Base-by-base conservation (phyloP, 2,329 filamentous ascomycete species). In the Mycosphaerella sp. region DNA sequence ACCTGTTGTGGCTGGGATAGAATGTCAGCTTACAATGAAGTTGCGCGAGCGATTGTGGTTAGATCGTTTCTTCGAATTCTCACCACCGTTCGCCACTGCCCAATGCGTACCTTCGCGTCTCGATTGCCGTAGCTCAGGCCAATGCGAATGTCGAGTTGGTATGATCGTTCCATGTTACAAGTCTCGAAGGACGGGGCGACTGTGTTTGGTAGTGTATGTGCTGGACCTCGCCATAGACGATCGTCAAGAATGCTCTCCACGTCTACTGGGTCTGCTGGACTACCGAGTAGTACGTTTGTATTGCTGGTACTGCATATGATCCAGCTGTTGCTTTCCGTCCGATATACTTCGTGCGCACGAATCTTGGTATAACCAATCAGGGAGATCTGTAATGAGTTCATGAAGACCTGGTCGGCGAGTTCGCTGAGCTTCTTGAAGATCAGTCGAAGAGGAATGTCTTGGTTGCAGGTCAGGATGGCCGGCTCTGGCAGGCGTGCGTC, bases 401-500 rank as follows among this genome's bases (percentile, higher is more conserved):
- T 72, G 61, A 84, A 88, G 1, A 95, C 76, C 21, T 81, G 79
- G 50, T 89, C 87, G 0, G 75, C 74, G 43, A 81, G 82, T 14
- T 84, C 76, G 49, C 79, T 84, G 17, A 89, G 72, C 66, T 89
- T 95, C 62, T 85, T 89, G 35, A 89, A 77, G 12, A 96, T 73
- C 7, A 98, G 72, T 1, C 89, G 80, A 2, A 97, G 74, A 0
- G 91, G 91, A 6, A 97, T 63, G 4, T 89, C 83, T 59, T 90
- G 80, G 66, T 95, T 94, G 72, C 90, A 95, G 0, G 90, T 96
- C 44, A 97, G 73, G 40, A 96, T 86, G 3, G 88, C 79, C 3
- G 93, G 93, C 64, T 89, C 87, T 0, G 93, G 93, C 28, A 98
- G 73, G 30, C 91, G 81, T 3, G 87, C 88, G 62, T 96, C 90